Evolutionary conservation across 2,329 filamentous ascomycete species (phyloP).

Genomic region (Septoria petroselini): DNA sequence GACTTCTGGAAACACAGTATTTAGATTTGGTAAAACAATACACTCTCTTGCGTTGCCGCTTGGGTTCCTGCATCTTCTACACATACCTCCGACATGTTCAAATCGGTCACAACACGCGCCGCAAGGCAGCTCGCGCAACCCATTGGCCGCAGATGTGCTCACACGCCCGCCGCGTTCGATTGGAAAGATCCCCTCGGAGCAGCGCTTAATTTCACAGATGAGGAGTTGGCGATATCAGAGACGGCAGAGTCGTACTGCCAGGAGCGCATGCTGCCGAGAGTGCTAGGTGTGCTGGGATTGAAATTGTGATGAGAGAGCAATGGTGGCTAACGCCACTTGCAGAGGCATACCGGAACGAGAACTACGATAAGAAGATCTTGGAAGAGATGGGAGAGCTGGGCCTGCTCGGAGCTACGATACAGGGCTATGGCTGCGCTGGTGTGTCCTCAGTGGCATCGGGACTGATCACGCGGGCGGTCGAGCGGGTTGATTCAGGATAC

Average conservation of each 20-base stretch:
- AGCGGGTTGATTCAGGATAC: slow-evolving; percentile 88
- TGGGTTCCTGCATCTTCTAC: neutral
- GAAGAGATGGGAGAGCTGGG: slow-evolving; percentile 90
- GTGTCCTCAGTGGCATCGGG: slow-evolving; percentile 85
- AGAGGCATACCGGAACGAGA: slow-evolving; percentile 84
- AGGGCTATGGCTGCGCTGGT: slow-evolving; percentile 85
- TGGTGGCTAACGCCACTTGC: neutral
- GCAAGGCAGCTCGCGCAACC: slow-evolving; percentile 39
- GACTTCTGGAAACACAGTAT: slow-evolving; percentile 9
- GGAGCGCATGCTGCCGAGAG: slow-evolving; percentile 77
- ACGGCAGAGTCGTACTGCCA: slow-evolving; percentile 94
- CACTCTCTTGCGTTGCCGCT: neutral
- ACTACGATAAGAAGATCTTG: slow-evolving; percentile 81
- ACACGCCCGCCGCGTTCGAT: slow-evolving; percentile 61
- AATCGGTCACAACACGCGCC: slow-evolving; percentile 42
- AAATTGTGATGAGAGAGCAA: neutral
- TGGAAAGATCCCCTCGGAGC: slow-evolving; percentile 82
- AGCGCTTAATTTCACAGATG: slow-evolving; percentile 75
- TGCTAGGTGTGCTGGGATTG: slow-evolving; percentile 62
- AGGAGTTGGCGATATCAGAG: slow-evolving; percentile 84
- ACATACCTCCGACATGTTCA: slow-evolving; percentile 41
- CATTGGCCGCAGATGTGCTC: slow-evolving; percentile 40
- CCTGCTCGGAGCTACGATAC: slow-evolving; percentile 79
- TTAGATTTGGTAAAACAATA: slow-evolving; percentile 10
- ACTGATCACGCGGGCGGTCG: slow-evolving; percentile 83